phyloP scores from a whole-genome alignment of 2,329 filamentous ascomycete species.

The Monosporascus sp. region DNA sequence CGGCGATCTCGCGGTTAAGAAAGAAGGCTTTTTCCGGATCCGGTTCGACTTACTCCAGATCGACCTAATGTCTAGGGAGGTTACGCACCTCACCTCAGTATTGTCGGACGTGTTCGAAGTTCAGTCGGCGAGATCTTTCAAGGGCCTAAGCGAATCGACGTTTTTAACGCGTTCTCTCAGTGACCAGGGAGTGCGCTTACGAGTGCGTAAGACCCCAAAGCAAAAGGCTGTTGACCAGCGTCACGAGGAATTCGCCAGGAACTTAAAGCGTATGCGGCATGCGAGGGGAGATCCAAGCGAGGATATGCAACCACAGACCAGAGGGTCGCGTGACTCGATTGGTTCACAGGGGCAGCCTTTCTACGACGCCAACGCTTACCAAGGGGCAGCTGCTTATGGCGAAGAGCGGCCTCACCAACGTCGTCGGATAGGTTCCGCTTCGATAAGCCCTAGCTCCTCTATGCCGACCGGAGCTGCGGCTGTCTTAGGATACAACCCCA shows the following conservation, averaged over 20 bases:
- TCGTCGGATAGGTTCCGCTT: neutral
- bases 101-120: constrained; percentile 58
- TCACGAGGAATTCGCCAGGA: constrained; percentile 24
- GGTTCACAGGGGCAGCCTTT: neutral
- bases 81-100: constrained; percentile 24
- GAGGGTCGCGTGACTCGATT: neutral
- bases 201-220: constrained; percentile 77
- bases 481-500: neutral
- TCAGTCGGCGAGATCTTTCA: constrained; percentile 63
- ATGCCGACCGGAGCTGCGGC: neutral
- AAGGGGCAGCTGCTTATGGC: neutral
- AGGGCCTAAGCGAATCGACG: constrained; percentile 77
- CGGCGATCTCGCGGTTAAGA: constrained; percentile 75
- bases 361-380: neutral
- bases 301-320: neutral
- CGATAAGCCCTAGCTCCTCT: neutral
- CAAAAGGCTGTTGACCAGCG: constrained; percentile 46
- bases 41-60: constrained; percentile 76
- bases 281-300: neutral
- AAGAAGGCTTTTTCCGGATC: constrained; percentile 66
- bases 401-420: neutral
- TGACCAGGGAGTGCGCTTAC: constrained; percentile 79
- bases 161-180: constrained; percentile 76
- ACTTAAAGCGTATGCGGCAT: constrained; percentile 8
- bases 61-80: constrained; percentile 20